A percentile compares a stretch with the other conserved stretches of the same genome.
These are phyloP conservation scores for Penstemon eatonii DNA, from an alignment of 257 asterid species.

Conservation along the genomic window DNA sequence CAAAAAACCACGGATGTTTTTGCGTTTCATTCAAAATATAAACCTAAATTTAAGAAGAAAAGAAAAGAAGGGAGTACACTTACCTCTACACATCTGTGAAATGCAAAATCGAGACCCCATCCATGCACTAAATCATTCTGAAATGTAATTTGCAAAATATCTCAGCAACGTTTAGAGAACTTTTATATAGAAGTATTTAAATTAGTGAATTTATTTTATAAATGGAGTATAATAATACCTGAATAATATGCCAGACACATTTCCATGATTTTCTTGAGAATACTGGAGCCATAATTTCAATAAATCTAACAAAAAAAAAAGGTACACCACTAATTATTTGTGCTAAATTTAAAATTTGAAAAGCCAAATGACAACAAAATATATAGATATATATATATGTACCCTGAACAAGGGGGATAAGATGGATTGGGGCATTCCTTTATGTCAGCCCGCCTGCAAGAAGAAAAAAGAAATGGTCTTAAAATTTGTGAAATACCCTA, in stretches of 20 bases:
- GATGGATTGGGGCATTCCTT: constrained; percentile 42
- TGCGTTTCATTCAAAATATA: no score
- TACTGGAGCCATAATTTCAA: constrained; percentile 65
- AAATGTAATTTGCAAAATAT: background rate
- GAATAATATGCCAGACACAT: constrained; percentile 59
- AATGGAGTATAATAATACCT: constrained; percentile 32
- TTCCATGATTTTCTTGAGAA: constrained; percentile 54
- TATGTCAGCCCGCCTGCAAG: constrained; percentile 38
- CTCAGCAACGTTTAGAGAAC: background rate
- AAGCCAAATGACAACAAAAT: background rate
- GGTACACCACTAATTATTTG: background rate
- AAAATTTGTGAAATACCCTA: background rate
- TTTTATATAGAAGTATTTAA: background rate
- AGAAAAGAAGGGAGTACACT: background rate
- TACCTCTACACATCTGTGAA: constrained; percentile 56
- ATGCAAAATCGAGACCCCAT: constrained; percentile 55
- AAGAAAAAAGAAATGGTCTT: background rate
- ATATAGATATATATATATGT: constrained; percentile 13
- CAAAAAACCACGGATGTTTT: no score
- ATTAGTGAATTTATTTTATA: no score
- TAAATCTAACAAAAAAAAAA: constrained; percentile 33
- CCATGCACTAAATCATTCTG: constrained; percentile 61
- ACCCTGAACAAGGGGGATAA: constrained; percentile 73
- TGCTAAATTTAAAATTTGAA: background rate
- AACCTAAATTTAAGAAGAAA: background rate